Evolutionary conservation across 139 green algal species (phyloP).

Genomic region (Parachlorella kessleri): DNA sequence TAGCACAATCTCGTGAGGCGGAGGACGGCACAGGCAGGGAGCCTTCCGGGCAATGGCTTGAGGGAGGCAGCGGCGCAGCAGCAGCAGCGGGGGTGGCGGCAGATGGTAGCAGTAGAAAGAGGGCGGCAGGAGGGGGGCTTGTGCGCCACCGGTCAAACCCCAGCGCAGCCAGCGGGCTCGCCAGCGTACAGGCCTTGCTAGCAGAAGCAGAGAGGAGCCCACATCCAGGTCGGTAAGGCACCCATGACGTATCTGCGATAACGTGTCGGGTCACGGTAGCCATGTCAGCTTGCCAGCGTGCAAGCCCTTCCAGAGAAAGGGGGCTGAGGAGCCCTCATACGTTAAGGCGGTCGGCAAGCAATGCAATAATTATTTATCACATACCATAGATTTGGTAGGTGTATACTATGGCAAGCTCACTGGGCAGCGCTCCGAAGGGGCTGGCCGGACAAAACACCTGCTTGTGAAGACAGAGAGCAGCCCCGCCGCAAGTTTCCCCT

Average conservation of each 20-base stretch:
- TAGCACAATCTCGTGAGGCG: background rate
- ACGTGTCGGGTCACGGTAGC: no score
- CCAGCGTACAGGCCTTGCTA: conserved; percentile 55
- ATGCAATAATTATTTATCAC: no score
- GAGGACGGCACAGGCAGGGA: background rate
- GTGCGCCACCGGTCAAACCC: conserved; percentile 18
- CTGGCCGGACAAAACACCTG: no score
- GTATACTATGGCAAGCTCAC: no score
- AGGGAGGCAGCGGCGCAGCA: background rate
- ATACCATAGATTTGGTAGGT: no score
- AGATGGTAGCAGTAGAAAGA: no score
- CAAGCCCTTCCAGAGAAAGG: background rate
- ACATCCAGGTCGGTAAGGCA: background rate
- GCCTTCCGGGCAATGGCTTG: background rate
- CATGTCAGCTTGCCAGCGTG: no score
- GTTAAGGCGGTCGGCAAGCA: no score
- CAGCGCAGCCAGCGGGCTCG: background rate
- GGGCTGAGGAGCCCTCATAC: no score
- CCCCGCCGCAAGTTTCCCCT: no score
- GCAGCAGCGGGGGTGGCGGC: background rate
- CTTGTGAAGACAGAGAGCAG: no score
- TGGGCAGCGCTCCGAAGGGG: no score
- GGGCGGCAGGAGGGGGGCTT: background rate
- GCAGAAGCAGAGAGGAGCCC: conserved; percentile 40
- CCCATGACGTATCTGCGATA: background rate